Conservation (phyloP, 2,329 filamentous ascomycete species). For the Stemphylium beticola region DNA sequence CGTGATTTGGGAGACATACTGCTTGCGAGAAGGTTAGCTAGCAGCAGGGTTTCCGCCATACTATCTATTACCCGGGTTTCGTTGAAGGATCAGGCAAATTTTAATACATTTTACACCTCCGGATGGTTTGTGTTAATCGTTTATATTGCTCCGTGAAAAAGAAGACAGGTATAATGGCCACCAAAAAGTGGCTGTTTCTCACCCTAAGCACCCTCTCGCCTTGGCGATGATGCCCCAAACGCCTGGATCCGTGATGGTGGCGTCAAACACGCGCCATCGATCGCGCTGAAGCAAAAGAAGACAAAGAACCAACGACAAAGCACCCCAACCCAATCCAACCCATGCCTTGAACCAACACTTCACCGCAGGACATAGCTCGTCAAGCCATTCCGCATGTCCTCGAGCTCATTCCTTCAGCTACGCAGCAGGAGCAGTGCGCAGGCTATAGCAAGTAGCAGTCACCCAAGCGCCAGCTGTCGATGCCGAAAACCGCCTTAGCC, state of each 20-base stretch:
- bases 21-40: constrained; percentile 1
- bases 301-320: background rate
- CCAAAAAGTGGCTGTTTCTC: background rate
- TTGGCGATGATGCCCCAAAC: background rate
- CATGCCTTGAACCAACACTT: background rate
- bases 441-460: too few species aligned
- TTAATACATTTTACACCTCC: constrained; percentile 10
- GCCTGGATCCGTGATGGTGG: constrained; percentile 4
- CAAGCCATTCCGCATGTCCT: background rate
- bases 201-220: background rate
- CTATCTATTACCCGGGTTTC: background rate
- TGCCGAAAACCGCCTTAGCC: too few species aligned
- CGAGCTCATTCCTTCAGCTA: background rate
- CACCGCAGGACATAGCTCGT: background rate
- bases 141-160: background rate
- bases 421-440: too few species aligned
- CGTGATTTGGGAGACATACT: background rate
- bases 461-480: too few species aligned
- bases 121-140: background rate
- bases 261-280: background rate
- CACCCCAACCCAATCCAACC: background rate
- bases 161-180: constrained; percentile 9
- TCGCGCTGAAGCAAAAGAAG: constrained; percentile 1
- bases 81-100: constrained; percentile 1
- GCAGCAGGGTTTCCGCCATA: background rate